Base-by-base conservation (phyloP, 768 basidiomycete species). In the Saitozyma podzolica region DNA sequence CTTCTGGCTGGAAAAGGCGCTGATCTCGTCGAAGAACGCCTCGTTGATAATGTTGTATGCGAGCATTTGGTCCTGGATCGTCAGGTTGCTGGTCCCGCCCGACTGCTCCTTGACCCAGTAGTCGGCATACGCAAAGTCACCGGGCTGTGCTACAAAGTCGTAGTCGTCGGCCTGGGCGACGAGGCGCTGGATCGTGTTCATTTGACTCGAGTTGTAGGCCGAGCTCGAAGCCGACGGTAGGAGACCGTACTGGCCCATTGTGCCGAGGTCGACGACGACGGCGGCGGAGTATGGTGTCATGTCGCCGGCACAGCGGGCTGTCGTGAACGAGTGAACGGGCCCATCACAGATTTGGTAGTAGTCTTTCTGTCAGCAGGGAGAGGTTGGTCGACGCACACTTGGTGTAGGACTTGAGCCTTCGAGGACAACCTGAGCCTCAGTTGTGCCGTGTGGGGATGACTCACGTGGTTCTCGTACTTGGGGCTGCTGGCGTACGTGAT, bases 1-100 rank as follows among this genome's bases (percentile, higher is more conserved):
- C 41, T 65, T 61, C 9, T 48, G 40, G n/a, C 65, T 52, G 9
- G 74, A 63, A 56, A 77, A 43, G 0, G 58, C 42, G 19, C 41
- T 51, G 17, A 65, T 53, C 55, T 65, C 48, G 47, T 65, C 61
- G 48, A 49, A 65, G 60, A 61, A 69, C 40, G 52, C 51, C 19
- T 63, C 62, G 48, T 64, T 56, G 11, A 56, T 50, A 17, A 14
- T 54, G 20, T 65, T 56, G 63, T 65, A 68, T 39, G 52, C 39
- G 13, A 47, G 45, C 2, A 47, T 47, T 6, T 47, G 45, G 45
- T 47, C 45, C 6, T 47, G 45, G 45, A 47, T 47, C 2, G 45
- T 47, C 45, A 47, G 6, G 6, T 47, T 47, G 45, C 45, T 47
- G 13, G 45, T 47, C n/a, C n/a, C n/a, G n/a, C n/a, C n/a, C n/a